phyloP scores from a whole-genome alignment of 192 early-diverging fungal species.

The Backusella macrospora region DNA sequence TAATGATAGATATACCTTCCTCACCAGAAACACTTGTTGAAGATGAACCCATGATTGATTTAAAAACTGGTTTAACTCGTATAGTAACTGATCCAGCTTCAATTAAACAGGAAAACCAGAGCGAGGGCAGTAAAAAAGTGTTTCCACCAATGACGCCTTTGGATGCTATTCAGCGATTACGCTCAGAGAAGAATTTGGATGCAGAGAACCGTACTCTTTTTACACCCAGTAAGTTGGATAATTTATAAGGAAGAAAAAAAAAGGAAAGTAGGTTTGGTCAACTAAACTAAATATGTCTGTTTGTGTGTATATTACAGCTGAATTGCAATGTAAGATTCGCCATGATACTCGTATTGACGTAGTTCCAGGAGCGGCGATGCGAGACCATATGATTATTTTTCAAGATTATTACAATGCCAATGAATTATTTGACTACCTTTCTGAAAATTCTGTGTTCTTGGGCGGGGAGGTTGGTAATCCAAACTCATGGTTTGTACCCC shows the following conservation, averaged over 20 bases:
- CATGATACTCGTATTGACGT: conserved; percentile 37
- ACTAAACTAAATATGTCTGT: background rate
- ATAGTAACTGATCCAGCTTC: background rate
- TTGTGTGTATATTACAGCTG: conserved; percentile 20
- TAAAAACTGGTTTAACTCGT: conserved; percentile 16
- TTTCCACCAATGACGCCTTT: conserved; percentile 37
- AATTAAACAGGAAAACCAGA: background rate
- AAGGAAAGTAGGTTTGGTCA: background rate
- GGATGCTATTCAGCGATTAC: conserved; percentile 25
- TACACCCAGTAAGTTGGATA: conserved; percentile 22
- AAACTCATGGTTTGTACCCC: conserved; percentile 36
- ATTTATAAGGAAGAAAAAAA: background rate
- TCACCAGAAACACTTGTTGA: conserved; percentile 11
- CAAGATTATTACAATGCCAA: conserved; percentile 36
- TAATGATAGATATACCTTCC: background rate
- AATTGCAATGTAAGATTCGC: conserved; percentile 35
- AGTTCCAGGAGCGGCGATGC: conserved; percentile 34
- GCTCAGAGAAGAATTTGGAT: conserved; percentile 18
- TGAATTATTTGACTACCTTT: conserved; percentile 27
- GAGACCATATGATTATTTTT: conserved; percentile 35
- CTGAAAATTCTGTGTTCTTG: conserved; percentile 21
- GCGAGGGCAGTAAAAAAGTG: conserved; percentile 2
- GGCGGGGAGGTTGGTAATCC: conserved; percentile 37
- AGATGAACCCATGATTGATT: conserved; percentile 6
- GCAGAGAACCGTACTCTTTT: conserved; percentile 8